phyloP scores from a whole-genome alignment of 2,329 filamentous ascomycete genomes.

The Calonectria henricotiae region DNA sequence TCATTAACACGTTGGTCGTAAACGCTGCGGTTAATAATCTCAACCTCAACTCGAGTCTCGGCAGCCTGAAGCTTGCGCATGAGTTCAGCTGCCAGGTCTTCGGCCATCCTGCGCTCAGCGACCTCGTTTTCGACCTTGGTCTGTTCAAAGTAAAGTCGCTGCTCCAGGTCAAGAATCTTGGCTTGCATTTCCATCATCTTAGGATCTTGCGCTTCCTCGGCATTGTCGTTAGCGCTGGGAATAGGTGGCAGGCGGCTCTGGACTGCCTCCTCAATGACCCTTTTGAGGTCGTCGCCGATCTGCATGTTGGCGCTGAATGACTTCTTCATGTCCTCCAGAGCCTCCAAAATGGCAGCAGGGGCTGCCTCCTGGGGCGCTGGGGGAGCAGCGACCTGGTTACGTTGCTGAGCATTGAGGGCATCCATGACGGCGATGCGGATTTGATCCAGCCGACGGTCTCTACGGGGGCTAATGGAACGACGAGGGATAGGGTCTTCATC shows the following conservation, averaged over 20 bases:
- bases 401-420: slow-evolving; percentile 76
- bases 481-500: slow-evolving; percentile 80
- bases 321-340: slow-evolving; percentile 76
- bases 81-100: slow-evolving; percentile 70
- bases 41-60: slow-evolving; percentile 73
- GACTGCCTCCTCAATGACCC: slow-evolving; percentile 76
- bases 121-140: slow-evolving; percentile 67
- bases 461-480: slow-evolving; percentile 83
- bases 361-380: slow-evolving; percentile 44
- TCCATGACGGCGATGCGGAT: slow-evolving; percentile 83
- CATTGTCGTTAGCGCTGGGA: slow-evolving; percentile 66
- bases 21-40: slow-evolving; percentile 74
- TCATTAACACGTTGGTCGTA: slow-evolving; percentile 76
- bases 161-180: slow-evolving; percentile 74
- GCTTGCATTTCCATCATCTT: slow-evolving; percentile 73
- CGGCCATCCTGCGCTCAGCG: slow-evolving; percentile 66
- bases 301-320: slow-evolving; percentile 57
- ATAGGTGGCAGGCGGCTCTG: slow-evolving; percentile 71
- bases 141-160: slow-evolving; percentile 68
- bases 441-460: slow-evolving; percentile 86
- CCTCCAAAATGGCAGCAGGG: slow-evolving; percentile 73
- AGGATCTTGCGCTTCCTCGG: slow-evolving; percentile 69
- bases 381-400: slow-evolving; percentile 56
- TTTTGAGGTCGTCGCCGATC: slow-evolving; percentile 70
- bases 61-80: slow-evolving; percentile 71